Evolutionary conservation across 2,329 filamentous ascomycete genomes (phyloP), one percentile per base, ranked within the genome.

Genomic region (Hypomyces perniciosus): DNA sequence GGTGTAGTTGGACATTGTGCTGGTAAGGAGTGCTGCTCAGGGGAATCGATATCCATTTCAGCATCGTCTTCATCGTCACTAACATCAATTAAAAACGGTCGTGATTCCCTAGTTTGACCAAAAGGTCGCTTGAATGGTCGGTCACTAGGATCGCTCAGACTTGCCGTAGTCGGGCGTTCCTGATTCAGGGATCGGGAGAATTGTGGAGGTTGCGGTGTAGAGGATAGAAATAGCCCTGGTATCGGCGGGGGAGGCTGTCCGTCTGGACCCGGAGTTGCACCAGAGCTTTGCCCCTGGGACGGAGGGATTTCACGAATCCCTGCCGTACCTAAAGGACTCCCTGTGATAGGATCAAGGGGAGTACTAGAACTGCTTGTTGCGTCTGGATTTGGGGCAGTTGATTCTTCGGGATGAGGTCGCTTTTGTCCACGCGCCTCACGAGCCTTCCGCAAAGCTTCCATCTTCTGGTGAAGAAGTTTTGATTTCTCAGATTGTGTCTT

Each of bases 51-150:
- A 33, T 87, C 84, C 81, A 85, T 86, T 51, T 83, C 83, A 43
- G 83, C 76, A 56, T 84, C 80, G 50, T 82, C 80, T 45, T 82
- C 78, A 35, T 79, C 76, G 6, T 95, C 91, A 62, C 89, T 95
- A 37, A 95, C 85, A 57, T 95, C 82, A 58, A 96, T 95, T 37
- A 96, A 80, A 47, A 95, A 79, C 3, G 78, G 78, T 45, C 83
- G 76, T 27, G 84, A 76, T 46, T 78, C 72, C 27, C 75, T 73
- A 43, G 73, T 74, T 41, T 84, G 80, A 9, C 79, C 80, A 59
- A 85, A 84, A 4, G 81, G 78, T 44, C 84, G 81, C 59, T 87
- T 88, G 12, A 70, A 62, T 1, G 67, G 61, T 2, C 64, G 60
- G 1, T 63, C 60, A 10, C 73, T 68, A 20, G 74, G 72, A n/a